phyloP scores from a whole-genome alignment of 495 filamentous ascomycete species.

The Neurospora sublineolata region DNA sequence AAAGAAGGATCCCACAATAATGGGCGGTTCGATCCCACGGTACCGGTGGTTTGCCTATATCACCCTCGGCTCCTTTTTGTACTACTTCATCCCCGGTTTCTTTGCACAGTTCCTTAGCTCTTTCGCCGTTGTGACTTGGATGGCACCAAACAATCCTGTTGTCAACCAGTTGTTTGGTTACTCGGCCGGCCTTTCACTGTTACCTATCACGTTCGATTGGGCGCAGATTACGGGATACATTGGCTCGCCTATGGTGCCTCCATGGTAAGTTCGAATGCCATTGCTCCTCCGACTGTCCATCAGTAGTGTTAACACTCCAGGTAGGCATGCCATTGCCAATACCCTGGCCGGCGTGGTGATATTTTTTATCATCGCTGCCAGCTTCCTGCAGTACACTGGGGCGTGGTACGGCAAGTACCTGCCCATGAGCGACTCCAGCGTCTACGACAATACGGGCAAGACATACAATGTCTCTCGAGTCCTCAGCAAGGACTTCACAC shows the following conservation, averaged over 20 bases:
- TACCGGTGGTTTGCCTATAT: constrained; percentile 47
- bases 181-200: constrained; percentile 46
- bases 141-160: constrained; percentile 48
- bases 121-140: constrained; percentile 52
- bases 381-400: constrained; percentile 51
- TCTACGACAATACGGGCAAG: constrained; percentile 51
- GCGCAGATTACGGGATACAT: constrained; percentile 49
- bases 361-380: constrained; percentile 38
- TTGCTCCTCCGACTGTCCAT: neutral
- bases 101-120: constrained; percentile 46
- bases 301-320: neutral
- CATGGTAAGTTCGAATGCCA: constrained; percentile 31
- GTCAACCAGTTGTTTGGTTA: constrained; percentile 62
- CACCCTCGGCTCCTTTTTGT: constrained; percentile 39
- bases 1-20: constrained; percentile 31
- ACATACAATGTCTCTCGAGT: constrained; percentile 45
- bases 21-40: constrained; percentile 46
- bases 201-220: constrained; percentile 58
- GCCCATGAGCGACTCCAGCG: constrained; percentile 47
- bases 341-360: constrained; percentile 49
- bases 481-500: constrained; percentile 36
- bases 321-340: constrained; percentile 45
- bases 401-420: constrained; percentile 51
- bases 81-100: constrained; percentile 51
- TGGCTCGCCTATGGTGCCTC: constrained; percentile 45